A percentile compares a stretch with the other conserved stretches of the same genome.
Conservation (phyloP, 2,329 filamentous ascomycete species). For the Stagonosporopsis chrysanthemi region DNA sequence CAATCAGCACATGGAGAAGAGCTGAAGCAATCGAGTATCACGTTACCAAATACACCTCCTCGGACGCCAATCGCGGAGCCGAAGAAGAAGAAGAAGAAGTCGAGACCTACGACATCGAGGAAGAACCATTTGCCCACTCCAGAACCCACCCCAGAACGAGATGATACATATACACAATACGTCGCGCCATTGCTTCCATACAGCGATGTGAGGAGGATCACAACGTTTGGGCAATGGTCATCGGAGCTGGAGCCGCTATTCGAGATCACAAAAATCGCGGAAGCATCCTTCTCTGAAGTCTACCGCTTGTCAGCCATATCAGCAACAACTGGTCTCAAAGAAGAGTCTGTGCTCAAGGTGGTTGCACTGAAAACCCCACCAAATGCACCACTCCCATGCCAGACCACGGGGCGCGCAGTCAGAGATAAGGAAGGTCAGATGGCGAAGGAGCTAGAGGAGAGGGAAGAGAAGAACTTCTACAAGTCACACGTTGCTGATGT, state of each 20-base stretch:
- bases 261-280: slow-evolving; percentile 66
- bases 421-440: slow-evolving; percentile 56
- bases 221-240: slow-evolving; percentile 53
- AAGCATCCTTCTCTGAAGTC: slow-evolving; percentile 72
- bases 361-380: slow-evolving; percentile 47
- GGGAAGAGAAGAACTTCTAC: slow-evolving; percentile 48
- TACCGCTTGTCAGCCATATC: slow-evolving; percentile 61
- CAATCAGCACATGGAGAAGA: not conserved
- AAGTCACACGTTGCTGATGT: slow-evolving; percentile 57
- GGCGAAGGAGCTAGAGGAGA: slow-evolving; percentile 36
- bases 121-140: slow-evolving; percentile 28
- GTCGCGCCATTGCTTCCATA: slow-evolving; percentile 39
- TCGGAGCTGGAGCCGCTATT: slow-evolving; percentile 53
- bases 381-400: slow-evolving; percentile 43
- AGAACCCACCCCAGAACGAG: slow-evolving; percentile 31
- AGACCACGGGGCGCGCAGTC: slow-evolving; percentile 46
- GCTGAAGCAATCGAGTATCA: not conserved
- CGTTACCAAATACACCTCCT: slow-evolving; percentile 1
- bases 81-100: slow-evolving; percentile 23
- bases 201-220: slow-evolving; percentile 36
- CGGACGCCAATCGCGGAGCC: slow-evolving; percentile 18
- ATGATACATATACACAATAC: slow-evolving; percentile 38
- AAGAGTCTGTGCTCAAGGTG: slow-evolving; percentile 59
- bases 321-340: slow-evolving; percentile 33
- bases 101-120: slow-evolving; percentile 20